A percentile compares a stretch with the other conserved stretches of the same genome.
Conservation (phyloP, 2,329 filamentous ascomycete genomes). For the Botryotinia convoluta region DNA sequence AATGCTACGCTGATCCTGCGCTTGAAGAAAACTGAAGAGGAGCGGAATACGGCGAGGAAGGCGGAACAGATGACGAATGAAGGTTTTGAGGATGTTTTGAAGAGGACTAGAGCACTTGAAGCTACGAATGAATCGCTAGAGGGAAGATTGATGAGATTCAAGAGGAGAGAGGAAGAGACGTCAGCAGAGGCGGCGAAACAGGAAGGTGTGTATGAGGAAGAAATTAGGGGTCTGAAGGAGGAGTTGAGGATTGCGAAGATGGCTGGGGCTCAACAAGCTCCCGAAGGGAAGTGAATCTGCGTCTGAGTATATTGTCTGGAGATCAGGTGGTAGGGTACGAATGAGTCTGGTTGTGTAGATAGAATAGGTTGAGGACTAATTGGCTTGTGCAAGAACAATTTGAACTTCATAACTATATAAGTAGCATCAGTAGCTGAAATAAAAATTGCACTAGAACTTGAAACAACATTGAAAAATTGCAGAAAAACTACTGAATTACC, state of each 20-base stretch:
- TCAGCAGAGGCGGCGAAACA: neutral
- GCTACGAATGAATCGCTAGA: neutral
- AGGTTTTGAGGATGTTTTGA: neutral
- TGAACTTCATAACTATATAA: neutral
- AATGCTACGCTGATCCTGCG: neutral
- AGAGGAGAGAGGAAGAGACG: neutral
- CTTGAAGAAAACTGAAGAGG: neutral
- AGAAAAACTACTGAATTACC: too few species aligned
- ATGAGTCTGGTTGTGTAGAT: neutral
- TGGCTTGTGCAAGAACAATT: neutral
- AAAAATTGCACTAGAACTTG: too few species aligned
- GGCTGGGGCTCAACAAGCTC: neutral
- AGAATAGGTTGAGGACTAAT: neutral
- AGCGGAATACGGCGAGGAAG: neutral
- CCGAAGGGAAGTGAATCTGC: neutral
- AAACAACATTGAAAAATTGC: too few species aligned
- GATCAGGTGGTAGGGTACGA: accelerated
- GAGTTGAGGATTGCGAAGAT: neutral
- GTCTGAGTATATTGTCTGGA: neutral
- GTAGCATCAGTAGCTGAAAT: too few species aligned
- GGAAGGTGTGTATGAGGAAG: neutral
- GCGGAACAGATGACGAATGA: too few species aligned
- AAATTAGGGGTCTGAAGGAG: neutral
- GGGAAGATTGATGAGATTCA: neutral
- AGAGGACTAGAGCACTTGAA: neutral